These are phyloP conservation scores for Alternaria burnsii DNA, from an alignment of 2,329 filamentous ascomycete genomes.

Conservation along the genomic window DNA sequence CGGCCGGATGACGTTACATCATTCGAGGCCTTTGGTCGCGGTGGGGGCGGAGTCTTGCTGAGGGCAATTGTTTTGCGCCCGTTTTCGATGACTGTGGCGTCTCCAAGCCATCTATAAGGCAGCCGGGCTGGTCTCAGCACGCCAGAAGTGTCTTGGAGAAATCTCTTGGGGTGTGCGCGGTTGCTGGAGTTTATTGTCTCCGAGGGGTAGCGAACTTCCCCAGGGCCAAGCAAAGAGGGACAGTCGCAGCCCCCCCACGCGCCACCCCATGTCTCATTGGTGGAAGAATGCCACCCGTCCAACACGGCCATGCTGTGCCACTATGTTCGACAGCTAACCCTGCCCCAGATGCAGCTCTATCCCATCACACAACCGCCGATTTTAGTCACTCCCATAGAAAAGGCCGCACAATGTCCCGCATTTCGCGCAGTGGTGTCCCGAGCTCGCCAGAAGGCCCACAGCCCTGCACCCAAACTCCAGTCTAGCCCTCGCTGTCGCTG, in stretches of 20 bases:
- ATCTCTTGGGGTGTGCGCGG: not conserved
- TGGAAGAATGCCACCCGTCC: slow-evolving; percentile 35
- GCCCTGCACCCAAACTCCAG: slow-evolving; percentile 33
- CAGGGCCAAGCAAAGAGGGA: slow-evolving; percentile 40
- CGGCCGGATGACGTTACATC: slow-evolving; percentile 33
- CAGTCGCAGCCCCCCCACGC: slow-evolving; percentile 40
- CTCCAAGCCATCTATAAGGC: not conserved
- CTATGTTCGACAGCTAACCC: slow-evolving; percentile 36
- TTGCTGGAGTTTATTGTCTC: slow-evolving; percentile 5
- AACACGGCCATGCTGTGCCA: slow-evolving; percentile 32
- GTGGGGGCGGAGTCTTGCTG: slow-evolving; percentile 4
- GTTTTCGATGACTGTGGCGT: not conserved
- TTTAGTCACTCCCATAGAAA: slow-evolving; percentile 49
- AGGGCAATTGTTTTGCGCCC: not conserved
- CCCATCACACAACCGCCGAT: slow-evolving; percentile 34
- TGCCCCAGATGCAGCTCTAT: slow-evolving; percentile 29
- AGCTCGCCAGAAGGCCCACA: slow-evolving; percentile 35
- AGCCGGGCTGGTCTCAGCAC: not conserved
- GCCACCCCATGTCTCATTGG: slow-evolving; percentile 29
- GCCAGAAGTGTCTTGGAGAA: not conserved
- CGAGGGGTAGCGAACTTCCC: slow-evolving; percentile 35
- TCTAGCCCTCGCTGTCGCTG: slow-evolving; percentile 33
- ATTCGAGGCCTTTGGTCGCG: slow-evolving; percentile 1
- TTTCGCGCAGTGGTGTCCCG: slow-evolving; percentile 45
- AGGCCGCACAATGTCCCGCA: slow-evolving; percentile 45